These are phyloP conservation scores for Talaromyces sp. DNA, from an alignment of 2,329 filamentous ascomycete genomes.

Conservation along the genomic window DNA sequence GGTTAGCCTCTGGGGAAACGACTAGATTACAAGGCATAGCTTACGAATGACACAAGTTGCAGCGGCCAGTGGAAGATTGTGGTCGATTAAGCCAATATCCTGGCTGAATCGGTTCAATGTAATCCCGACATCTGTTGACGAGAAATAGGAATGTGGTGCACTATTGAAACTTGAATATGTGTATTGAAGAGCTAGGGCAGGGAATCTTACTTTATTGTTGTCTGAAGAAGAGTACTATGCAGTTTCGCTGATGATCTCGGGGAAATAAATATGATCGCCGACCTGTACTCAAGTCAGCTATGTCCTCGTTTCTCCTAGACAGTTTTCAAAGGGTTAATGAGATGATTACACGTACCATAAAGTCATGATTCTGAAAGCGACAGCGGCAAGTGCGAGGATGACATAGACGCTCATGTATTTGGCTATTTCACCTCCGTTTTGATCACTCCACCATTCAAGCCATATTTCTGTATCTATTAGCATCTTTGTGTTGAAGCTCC, in stretches of 20 bases:
- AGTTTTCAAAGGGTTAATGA: not conserved
- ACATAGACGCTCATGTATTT: constrained; percentile 37
- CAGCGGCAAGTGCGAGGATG: constrained; percentile 25
- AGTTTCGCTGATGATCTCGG: constrained; percentile 47
- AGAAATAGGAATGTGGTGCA: constrained; percentile 40
- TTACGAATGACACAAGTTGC: constrained; percentile 34
- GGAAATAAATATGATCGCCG: constrained; percentile 36
- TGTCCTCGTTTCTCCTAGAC: not conserved
- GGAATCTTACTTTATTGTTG: not conserved
- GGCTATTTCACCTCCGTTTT: constrained; percentile 24
- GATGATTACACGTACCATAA: not conserved
- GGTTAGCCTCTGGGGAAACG: not conserved
- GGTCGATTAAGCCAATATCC: constrained; percentile 41
- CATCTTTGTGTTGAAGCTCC: not conserved
- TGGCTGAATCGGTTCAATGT: constrained; percentile 42
- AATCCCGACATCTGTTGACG: constrained; percentile 30
- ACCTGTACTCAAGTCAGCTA: not conserved
- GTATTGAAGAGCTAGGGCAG: not conserved
- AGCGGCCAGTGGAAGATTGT: not conserved
- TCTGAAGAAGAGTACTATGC: constrained; percentile 41
- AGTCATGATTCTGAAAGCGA: not conserved
- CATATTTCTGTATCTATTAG: constrained; percentile 19
- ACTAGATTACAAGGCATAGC: not conserved
- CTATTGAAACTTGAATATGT: not conserved
- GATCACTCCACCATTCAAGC: constrained; percentile 39